phyloP scores from a whole-genome alignment of 1,139 yeast genomes.

The Kluyveromyces sp. region DNA sequence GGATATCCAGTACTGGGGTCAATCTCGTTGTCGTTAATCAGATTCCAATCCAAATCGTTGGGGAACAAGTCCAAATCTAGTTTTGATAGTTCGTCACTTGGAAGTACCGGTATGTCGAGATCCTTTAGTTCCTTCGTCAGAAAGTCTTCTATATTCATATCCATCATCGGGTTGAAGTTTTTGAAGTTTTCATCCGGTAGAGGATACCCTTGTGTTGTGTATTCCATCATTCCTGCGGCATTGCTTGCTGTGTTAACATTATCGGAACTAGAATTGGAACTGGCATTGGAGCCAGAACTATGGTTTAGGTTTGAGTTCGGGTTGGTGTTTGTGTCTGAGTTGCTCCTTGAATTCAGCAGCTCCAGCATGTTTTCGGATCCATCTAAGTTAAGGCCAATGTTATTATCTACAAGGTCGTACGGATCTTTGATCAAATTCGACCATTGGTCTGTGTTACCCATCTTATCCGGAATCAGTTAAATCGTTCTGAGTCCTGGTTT shows the following conservation, averaged over 20 bases:
- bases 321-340: not conserved
- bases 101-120: conserved; percentile 25
- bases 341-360: not conserved
- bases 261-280: not conserved
- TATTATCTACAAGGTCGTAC: conserved; percentile 1
- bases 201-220: conserved; percentile 2
- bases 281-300: not conserved
- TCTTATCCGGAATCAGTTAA: not conserved
- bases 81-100: conserved; percentile 5
- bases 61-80: conserved; percentile 4
- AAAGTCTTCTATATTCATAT: conserved; percentile 26
- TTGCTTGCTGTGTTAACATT: not conserved
- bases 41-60: conserved; percentile 6
- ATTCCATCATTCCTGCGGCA: not conserved
- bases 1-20: conserved; percentile 8
- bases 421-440: conserved; percentile 6
- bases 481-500: too few species aligned
- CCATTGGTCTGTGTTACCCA: conserved; percentile 7
- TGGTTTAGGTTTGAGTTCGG: not conserved
- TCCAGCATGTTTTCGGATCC: not conserved
- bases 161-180: conserved; percentile 12
- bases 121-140: conserved; percentile 28
- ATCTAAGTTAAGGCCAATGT: not conserved
- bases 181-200: conserved; percentile 11
- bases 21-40: conserved; percentile 1